Evolutionary conservation across 1,139 yeast genomes (phyloP).

Genomic region (Dujonia santamariae): DNA sequence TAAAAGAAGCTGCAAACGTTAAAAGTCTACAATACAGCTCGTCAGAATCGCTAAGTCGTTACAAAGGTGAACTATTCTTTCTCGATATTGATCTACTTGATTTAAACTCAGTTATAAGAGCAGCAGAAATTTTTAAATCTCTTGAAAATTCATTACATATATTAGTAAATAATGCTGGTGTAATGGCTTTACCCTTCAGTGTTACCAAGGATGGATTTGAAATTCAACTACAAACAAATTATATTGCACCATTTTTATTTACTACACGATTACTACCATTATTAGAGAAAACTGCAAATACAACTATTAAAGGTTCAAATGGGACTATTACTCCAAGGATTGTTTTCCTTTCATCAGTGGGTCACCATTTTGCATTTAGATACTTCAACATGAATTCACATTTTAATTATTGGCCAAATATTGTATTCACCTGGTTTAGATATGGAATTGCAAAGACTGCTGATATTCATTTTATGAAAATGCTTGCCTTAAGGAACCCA

Average conservation of each 20-base stretch:
- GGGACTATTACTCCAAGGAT: conserved; percentile 44
- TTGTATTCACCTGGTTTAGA: conserved; percentile 73
- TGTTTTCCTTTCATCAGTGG: conserved; percentile 66
- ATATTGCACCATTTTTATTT: conserved; percentile 69
- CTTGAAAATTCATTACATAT: conserved; percentile 57
- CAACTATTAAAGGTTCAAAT: neutral
- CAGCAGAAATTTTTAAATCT: conserved; percentile 47
- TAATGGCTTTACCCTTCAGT: conserved; percentile 70
- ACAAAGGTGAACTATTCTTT: conserved; percentile 56
- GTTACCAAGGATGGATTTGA: conserved; percentile 72
- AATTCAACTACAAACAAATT: conserved; percentile 77
- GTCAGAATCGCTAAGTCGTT: conserved; percentile 17
- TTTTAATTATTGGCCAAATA: conserved; percentile 62
- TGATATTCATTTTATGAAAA: conserved; percentile 70
- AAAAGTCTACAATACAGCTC: conserved; percentile 3
- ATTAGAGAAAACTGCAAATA: conserved; percentile 36
- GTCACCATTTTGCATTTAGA: conserved; percentile 56
- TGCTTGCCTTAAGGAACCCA: conserved; percentile 66
- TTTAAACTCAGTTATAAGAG: conserved; percentile 54
- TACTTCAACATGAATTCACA: conserved; percentile 49
- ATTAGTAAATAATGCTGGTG: conserved; percentile 77
- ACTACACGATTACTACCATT: conserved; percentile 60
- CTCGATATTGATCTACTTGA: conserved; percentile 63
- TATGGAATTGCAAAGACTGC: conserved; percentile 81
- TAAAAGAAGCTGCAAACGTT: conserved; percentile 22